These are phyloP conservation scores for Annulohypoxylon nitens DNA, from an alignment of 495 filamentous ascomycete genomes.

Conservation along the genomic window DNA sequence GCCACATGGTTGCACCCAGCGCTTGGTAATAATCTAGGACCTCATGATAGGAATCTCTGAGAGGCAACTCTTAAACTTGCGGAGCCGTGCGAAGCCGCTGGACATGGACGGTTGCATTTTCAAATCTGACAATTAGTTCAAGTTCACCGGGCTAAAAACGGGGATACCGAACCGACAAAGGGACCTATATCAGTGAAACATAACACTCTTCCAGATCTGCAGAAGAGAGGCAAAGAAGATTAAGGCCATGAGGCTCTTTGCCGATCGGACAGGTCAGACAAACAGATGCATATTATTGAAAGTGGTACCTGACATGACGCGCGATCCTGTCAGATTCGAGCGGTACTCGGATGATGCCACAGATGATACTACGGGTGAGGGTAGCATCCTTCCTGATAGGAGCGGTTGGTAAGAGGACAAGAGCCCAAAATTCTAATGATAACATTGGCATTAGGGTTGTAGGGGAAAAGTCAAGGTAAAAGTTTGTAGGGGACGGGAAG, in stretches of 20 bases:
- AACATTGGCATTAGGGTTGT: neutral
- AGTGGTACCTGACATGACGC: constrained; percentile 31
- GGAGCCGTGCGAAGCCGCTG: constrained; percentile 12
- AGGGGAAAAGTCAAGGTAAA: neutral
- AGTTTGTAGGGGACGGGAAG: neutral
- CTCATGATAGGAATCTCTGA: constrained; percentile 15
- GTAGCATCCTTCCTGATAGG: neutral
- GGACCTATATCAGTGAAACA: constrained; percentile 16
- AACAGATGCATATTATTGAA: constrained; percentile 4
- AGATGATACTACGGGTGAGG: neutral
- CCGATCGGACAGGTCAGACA: constrained; percentile 28
- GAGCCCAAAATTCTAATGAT: too few species aligned
- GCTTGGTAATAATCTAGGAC: neutral
- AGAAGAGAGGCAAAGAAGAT: constrained; percentile 6
- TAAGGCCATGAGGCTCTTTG: constrained; percentile 37
- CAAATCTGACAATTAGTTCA: neutral
- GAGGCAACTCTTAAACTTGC: constrained; percentile 5
- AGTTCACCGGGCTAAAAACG: neutral
- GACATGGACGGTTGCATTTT: neutral
- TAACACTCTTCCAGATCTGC: constrained; percentile 17
- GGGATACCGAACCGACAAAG: neutral
- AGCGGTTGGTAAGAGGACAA: neutral
- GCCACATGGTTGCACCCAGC: constrained; percentile 15
- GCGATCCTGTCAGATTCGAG: constrained; percentile 4
- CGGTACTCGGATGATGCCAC: constrained; percentile 17